Conservation (phyloP, 768 basidiomycete genomes). For the Cyclocybe aegerita region DNA sequence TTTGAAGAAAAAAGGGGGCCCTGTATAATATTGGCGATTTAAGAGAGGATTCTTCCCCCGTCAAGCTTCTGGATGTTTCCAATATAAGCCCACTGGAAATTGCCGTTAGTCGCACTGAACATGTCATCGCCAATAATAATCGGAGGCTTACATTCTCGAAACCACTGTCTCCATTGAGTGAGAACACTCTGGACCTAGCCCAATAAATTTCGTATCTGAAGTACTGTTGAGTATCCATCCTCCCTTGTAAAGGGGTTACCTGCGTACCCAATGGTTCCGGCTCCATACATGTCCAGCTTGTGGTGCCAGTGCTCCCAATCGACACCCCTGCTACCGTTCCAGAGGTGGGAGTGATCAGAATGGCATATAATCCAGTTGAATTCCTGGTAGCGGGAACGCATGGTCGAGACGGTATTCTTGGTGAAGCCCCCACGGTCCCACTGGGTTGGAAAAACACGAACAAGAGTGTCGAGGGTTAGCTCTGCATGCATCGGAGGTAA, state of each 20-base stretch:
- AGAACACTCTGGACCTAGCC: constrained; percentile 1
- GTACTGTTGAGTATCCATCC: no score
- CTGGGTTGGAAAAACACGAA: not conserved
- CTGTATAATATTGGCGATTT: no score
- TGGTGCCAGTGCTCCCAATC: constrained; percentile 12
- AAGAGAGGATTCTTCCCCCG: no score
- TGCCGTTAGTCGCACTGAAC: no score
- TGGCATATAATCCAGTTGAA: constrained; percentile 12
- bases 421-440: not conserved
- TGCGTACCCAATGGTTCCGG: constrained; percentile 9
- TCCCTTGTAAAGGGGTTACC: not conserved
- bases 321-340: not conserved
- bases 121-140: not conserved
- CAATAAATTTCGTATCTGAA: constrained; percentile 9
- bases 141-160: constrained; percentile 6
- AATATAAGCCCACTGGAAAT: no score
- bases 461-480: no score
- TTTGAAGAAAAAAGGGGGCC: no score
- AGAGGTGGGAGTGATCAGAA: constrained; percentile 2
- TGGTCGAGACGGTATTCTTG: not conserved
- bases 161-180: constrained; percentile 6
- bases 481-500: no score
- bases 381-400: not conserved
- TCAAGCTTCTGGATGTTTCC: no score
- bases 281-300: constrained; percentile 8